phyloP scores from a whole-genome alignment of 495 filamentous ascomycete species.

The Lasiosphaeris hirsuta region DNA sequence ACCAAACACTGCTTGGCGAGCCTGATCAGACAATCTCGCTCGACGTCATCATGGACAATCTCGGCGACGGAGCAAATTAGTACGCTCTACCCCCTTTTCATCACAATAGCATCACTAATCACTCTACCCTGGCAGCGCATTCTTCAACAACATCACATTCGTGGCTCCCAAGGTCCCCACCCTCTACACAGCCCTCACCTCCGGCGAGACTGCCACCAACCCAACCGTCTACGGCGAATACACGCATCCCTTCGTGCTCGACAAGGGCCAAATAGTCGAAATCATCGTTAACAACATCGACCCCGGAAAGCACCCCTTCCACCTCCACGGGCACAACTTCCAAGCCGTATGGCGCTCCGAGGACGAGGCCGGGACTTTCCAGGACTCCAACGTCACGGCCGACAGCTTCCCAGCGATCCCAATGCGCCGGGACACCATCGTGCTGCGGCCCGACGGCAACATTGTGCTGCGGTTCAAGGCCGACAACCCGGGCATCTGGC shows the following conservation, averaged over 20 bases:
- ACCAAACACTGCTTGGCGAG: constrained; percentile 49
- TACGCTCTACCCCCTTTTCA: constrained; percentile 57
- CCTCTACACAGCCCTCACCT: constrained; percentile 55
- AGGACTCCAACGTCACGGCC: constrained; percentile 24
- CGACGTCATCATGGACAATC: constrained; percentile 12
- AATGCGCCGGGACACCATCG: constrained; percentile 47
- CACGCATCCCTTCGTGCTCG: constrained; percentile 56
- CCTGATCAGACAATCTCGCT: constrained; percentile 61
- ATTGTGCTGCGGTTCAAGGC: constrained; percentile 34
- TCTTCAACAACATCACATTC: constrained; percentile 45
- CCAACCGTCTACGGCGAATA: constrained; percentile 43
- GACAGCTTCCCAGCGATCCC: constrained; percentile 32
- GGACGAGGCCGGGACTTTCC: constrained; percentile 45
- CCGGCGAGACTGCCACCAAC: constrained; percentile 45
- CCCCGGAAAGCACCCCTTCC: constrained; percentile 43
- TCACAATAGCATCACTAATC: constrained; percentile 21
- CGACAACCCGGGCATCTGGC: constrained; percentile 51
- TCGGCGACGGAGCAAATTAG: constrained; percentile 11
- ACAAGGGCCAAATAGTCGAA: constrained; percentile 49
- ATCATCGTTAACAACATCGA: constrained; percentile 70
- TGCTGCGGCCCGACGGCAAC: constrained; percentile 41
- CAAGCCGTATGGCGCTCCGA: constrained; percentile 51
- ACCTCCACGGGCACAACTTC: constrained; percentile 64
- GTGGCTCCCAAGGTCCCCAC: constrained; percentile 55
- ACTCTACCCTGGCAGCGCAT: constrained; percentile 33